Percentiles rank a stretch among this genome's conserved stretches.
Evolutionary conservation across 148 eudicot species (phyloP).

Genomic region (Persicaria tinctoria): DNA sequence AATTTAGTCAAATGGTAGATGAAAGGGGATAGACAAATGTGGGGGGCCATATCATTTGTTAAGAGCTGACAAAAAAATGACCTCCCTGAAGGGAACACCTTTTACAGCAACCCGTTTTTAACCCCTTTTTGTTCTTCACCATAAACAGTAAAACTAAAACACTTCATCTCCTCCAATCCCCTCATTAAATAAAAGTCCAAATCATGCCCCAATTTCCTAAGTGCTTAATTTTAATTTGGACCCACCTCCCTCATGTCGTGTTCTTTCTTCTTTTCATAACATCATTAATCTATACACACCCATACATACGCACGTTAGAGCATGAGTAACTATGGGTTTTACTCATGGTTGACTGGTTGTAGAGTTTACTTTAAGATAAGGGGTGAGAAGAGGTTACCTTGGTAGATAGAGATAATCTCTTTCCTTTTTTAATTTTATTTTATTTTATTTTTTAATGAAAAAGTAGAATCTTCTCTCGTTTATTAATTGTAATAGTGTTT

Average conservation of each 20-base stretch:
- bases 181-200: background rate
- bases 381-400: too few species aligned
- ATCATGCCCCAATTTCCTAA: slow-evolving; percentile 6
- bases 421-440: too few species aligned
- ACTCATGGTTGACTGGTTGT: too few species aligned
- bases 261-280: background rate
- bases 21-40: background rate
- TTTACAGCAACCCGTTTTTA: background rate
- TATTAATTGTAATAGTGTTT: too few species aligned
- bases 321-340: too few species aligned
- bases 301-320: too few species aligned
- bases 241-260: slow-evolving; percentile 2
- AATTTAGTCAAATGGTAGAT: too few species aligned
- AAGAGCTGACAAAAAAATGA: slow-evolving; percentile 7
- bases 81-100: slow-evolving; percentile 1
- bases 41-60: background rate
- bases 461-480: too few species aligned
- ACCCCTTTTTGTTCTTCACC: background rate
- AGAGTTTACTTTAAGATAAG: too few species aligned
- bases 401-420: too few species aligned
- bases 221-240: background rate
- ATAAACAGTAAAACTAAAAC: background rate
- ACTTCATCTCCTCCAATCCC: background rate
- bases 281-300: too few species aligned
- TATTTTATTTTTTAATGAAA: too few species aligned